Evolutionary conservation across 2,329 filamentous ascomycete genomes (phyloP).

Genomic region (Stachybotrys chlorohalonatus): DNA sequence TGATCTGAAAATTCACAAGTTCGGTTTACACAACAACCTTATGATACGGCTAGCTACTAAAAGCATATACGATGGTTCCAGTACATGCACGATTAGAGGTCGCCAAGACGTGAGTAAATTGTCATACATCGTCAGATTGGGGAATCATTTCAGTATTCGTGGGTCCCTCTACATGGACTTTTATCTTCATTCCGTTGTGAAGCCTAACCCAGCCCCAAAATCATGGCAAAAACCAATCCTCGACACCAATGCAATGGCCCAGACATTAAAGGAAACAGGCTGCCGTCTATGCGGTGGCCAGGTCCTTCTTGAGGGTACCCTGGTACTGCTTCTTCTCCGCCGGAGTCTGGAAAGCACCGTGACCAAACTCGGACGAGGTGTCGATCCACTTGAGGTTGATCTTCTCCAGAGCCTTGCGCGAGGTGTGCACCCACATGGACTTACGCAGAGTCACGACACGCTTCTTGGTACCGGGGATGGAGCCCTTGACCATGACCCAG

Average conservation of each 20-base stretch:
- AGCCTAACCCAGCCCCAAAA: constrained; percentile 26
- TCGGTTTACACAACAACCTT: neutral
- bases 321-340: constrained; percentile 97
- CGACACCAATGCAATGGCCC: constrained; percentile 46
- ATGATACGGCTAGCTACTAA: neutral
- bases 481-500: constrained; percentile 96
- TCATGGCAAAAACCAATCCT: constrained; percentile 32
- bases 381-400: constrained; percentile 99
- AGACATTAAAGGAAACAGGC: constrained; percentile 33
- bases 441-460: constrained; percentile 97
- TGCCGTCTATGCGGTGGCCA: constrained; percentile 35
- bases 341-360: constrained; percentile 98
- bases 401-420: constrained; percentile 94
- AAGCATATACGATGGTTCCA: no score
- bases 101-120: no score
- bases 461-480: constrained; percentile 98
- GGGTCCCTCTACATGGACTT: constrained; percentile 24
- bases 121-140: constrained; percentile 3
- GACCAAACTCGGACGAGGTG: constrained; percentile 98
- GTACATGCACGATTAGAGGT: no score
- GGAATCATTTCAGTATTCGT: constrained; percentile 23
- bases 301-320: constrained; percentile 99
- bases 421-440: constrained; percentile 97
- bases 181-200: constrained; percentile 25
- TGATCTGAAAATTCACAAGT: no score